Conservation (phyloP, 1,284 basidiomycete species). For the Serendipita sp. region DNA sequence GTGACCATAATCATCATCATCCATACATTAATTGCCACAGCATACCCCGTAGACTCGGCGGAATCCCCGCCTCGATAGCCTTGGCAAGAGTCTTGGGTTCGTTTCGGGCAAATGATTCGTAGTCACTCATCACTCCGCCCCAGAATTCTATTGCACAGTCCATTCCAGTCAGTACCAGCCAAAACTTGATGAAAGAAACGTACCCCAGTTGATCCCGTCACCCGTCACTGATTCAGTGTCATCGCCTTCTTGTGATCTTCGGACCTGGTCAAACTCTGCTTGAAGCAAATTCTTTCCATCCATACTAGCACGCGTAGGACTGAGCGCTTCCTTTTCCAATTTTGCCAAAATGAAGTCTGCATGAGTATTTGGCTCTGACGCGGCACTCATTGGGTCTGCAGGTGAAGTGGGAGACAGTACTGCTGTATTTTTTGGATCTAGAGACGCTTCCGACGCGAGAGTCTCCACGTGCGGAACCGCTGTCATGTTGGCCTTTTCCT, state of each 20-base stretch:
- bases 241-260: constrained; percentile 34
- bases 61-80: constrained; percentile 89
- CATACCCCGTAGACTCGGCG: constrained; percentile 75
- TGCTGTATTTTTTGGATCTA: not conserved
- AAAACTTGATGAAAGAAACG: constrained; percentile 21
- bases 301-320: constrained; percentile 29
- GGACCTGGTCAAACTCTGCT: constrained; percentile 51
- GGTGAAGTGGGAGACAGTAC: not conserved
- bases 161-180: not conserved
- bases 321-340: constrained; percentile 4
- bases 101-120: constrained; percentile 68
- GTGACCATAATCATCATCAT: constrained; percentile 14
- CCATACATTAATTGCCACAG: constrained; percentile 94
- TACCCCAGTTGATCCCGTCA: constrained; percentile 60
- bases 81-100: constrained; percentile 67
- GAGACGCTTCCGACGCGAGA: not conserved
- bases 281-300: constrained; percentile 56
- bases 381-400: not conserved
- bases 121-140: constrained; percentile 89
- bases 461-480: not conserved
- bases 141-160: constrained; percentile 62
- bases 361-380: not conserved
- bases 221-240: constrained; percentile 21
- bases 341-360: constrained; percentile 7
- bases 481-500: not conserved